These are phyloP conservation scores for Lactarius pseudohatsudake DNA, from an alignment of 768 basidiomycete species.

Conservation along the genomic window DNA sequence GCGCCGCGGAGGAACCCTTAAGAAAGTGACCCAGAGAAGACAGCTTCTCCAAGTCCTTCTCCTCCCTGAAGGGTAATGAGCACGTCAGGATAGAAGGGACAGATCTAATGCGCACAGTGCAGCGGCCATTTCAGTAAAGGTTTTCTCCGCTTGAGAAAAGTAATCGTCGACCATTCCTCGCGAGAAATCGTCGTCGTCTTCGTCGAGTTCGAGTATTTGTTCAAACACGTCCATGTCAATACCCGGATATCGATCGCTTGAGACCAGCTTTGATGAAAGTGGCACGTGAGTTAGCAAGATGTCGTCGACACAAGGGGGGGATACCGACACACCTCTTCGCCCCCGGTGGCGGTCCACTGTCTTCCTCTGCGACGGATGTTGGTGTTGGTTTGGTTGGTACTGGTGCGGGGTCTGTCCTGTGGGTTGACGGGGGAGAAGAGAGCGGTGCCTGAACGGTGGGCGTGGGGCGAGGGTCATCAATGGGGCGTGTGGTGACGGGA, in stretches of 20 bases:
- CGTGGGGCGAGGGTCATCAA: conserved; percentile 7
- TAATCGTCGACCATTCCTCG: conserved; percentile 76
- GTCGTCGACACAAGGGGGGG: background rate
- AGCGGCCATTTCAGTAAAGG: conserved; percentile 75
- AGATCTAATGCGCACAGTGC: conserved; percentile 23
- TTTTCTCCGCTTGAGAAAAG: conserved; percentile 73
- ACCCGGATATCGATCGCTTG: conserved; percentile 33
- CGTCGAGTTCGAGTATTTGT: conserved; percentile 92
- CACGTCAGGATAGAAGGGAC: background rate
- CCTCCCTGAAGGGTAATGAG: conserved; percentile 48
- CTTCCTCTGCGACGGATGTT: background rate
- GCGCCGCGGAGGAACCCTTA: conserved; percentile 94
- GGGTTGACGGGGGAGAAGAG: background rate
- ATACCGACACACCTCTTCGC: conserved; percentile 12
- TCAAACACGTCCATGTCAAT: conserved; percentile 80
- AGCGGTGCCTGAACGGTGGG: conserved; percentile 10
- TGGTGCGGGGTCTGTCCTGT: conserved; percentile 10
- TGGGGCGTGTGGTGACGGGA: conserved; percentile 6
- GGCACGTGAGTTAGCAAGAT: background rate
- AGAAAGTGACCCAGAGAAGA: conserved; percentile 88
- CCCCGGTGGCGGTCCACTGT: background rate
- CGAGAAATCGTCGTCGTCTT: conserved; percentile 81
- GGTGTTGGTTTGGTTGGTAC: conserved; percentile 7
- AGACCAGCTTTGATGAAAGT: conserved; percentile 2
- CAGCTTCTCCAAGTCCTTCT: conserved; percentile 63